Conservation (phyloP, 352 stramenopile species). For the Pythium guiyangense region DNA sequence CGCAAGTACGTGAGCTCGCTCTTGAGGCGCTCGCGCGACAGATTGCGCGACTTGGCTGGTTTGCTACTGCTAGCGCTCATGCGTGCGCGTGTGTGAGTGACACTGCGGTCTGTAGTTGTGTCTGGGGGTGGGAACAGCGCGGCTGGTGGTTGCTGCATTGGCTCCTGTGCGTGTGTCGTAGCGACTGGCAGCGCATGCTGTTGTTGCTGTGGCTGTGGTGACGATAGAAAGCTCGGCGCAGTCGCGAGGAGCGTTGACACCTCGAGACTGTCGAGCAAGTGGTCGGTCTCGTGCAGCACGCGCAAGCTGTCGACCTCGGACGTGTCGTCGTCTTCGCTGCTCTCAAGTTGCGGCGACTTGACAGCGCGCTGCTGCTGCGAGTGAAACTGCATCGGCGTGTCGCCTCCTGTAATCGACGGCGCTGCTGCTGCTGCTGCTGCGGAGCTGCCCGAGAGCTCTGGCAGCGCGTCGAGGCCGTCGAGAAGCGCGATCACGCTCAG, state of each 20-base stretch:
- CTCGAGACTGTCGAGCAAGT: slow-evolving; percentile 11
- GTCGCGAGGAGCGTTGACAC: slow-evolving; percentile 1
- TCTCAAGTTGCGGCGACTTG: not conserved
- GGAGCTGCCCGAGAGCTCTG: not conserved
- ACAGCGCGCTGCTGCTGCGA: not conserved
- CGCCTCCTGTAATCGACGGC: not conserved
- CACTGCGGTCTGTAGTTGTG: too few species aligned
- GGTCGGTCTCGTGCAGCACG: slow-evolving; percentile 7
- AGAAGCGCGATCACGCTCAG: slow-evolving; percentile 14
- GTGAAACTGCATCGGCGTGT: not conserved
- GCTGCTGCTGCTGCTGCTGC: too few species aligned
- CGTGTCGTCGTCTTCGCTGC: not conserved
- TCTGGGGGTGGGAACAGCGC: too few species aligned
- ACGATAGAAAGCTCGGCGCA: not conserved
- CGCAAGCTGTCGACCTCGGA: not conserved
- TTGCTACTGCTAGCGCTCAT: not conserved
- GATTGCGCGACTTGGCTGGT: slow-evolving; percentile 6
- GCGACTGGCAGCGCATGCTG: not conserved
- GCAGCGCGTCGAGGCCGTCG: slow-evolving; percentile 12
- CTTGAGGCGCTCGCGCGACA: slow-evolving; percentile 11
- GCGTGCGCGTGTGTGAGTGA: too few species aligned
- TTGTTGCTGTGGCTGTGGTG: too few species aligned
- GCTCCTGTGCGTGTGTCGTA: not conserved
- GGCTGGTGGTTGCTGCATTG: not conserved
- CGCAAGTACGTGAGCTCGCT: slow-evolving; percentile 7